A percentile compares a stretch with the other conserved stretches of the same genome.
Evolutionary conservation across 495 filamentous ascomycete species (phyloP).

Genomic region (Terfezia boudieri): DNA sequence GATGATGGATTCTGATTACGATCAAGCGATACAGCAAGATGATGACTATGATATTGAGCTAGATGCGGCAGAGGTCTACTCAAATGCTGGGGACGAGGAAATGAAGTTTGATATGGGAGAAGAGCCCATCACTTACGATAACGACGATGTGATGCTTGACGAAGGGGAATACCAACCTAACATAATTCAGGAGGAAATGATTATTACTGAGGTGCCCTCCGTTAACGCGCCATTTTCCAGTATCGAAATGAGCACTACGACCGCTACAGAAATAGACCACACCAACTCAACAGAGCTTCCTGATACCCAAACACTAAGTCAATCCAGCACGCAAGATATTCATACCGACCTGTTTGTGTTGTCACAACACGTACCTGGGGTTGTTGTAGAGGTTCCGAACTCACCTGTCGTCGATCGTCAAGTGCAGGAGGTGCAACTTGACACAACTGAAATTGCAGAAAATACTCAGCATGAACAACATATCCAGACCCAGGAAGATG

Average conservation of each 20-base stretch:
- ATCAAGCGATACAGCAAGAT: conserved; percentile 19
- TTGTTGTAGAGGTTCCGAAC: background rate
- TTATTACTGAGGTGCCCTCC: background rate
- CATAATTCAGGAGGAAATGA: conserved; percentile 25
- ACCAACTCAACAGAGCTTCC: background rate
- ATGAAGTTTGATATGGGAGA: conserved; percentile 33
- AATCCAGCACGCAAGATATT: background rate
- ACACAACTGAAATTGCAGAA: background rate
- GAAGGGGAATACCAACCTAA: conserved; percentile 16
- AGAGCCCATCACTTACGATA: conserved; percentile 20
- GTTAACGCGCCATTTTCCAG: background rate
- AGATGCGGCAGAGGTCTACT: conserved; percentile 36
- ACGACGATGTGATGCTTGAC: conserved; percentile 18
- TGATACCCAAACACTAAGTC: background rate
- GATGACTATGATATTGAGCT: conserved; percentile 61
- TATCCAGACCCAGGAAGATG: background rate
- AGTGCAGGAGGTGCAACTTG: background rate
- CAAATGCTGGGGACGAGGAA: conserved; percentile 34
- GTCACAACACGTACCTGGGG: background rate
- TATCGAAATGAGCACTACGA: background rate
- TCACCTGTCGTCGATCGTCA: background rate
- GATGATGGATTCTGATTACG: conserved; percentile 28
- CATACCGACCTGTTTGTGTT: background rate
- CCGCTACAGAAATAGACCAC: background rate
- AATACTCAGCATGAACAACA: background rate